A percentile compares a stretch with the other conserved stretches of the same genome.
Evolutionary conservation across 495 filamentous ascomycete genomes (phyloP).

Genomic region (Amniculicola lignicola): DNA sequence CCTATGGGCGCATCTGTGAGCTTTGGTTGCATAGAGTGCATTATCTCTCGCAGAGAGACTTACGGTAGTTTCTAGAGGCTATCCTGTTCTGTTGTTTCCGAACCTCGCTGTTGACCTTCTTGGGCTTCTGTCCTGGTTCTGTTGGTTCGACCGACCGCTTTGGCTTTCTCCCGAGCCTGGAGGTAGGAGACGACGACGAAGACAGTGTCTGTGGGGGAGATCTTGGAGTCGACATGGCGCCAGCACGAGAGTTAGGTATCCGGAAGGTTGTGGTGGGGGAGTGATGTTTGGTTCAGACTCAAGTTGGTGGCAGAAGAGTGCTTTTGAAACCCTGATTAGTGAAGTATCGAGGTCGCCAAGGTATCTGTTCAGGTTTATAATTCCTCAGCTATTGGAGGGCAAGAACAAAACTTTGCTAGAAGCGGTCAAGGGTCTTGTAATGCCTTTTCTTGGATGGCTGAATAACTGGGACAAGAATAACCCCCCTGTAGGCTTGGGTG

Average conservation of each 20-base stretch:
- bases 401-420: background rate
- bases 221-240: conserved; percentile 19
- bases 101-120: conserved; percentile 29
- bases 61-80: conserved; percentile 30
- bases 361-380: conserved; percentile 9
- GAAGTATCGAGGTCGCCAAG: conserved; percentile 1
- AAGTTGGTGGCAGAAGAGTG: background rate
- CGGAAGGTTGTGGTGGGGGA: background rate
- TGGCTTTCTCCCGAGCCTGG: conserved; percentile 9
- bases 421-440: background rate
- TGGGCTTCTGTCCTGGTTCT: conserved; percentile 24
- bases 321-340: conserved; percentile 13
- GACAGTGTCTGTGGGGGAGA: background rate
- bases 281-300: background rate
- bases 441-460: conserved; percentile 25
- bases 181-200: background rate
- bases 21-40: background rate
- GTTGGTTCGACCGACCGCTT: background rate
- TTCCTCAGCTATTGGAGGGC: background rate
- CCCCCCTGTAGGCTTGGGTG: background rate
- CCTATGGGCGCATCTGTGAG: conserved; percentile 21
- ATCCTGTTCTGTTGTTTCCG: conserved; percentile 32
- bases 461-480: conserved; percentile 23
- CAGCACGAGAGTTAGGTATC: conserved; percentile 8
- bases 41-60: background rate